Evolutionary conservation across 2,329 filamentous ascomycete species (phyloP).

Genomic region (Ascochyta viciae-villosae): DNA sequence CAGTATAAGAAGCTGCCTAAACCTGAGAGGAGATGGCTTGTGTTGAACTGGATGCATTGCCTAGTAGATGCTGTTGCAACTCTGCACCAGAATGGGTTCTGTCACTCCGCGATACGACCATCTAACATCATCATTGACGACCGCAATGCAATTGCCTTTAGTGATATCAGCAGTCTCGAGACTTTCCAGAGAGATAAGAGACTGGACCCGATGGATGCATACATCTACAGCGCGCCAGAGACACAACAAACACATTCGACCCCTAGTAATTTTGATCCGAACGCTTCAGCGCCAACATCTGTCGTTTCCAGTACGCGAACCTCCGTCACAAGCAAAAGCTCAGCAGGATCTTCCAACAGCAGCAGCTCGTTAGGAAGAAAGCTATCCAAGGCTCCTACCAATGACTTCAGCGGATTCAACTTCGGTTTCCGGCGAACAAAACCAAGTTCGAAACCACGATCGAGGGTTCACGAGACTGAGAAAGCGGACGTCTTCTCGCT

Average conservation of each 20-base stretch:
- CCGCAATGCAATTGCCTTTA: constrained; percentile 71
- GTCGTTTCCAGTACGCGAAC: constrained; percentile 27
- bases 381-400: constrained; percentile 42
- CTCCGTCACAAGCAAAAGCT: constrained; percentile 47
- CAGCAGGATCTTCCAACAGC: constrained; percentile 43
- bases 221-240: constrained; percentile 78
- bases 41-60: constrained; percentile 79
- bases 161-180: constrained; percentile 62
- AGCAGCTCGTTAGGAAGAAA: constrained; percentile 44
- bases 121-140: constrained; percentile 72
- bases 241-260: constrained; percentile 45
- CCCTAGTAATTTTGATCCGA: constrained; percentile 30
- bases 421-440: constrained; percentile 46
- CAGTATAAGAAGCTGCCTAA: constrained; percentile 69
- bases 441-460: constrained; percentile 36
- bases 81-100: constrained; percentile 68
- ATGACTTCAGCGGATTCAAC: constrained; percentile 47
- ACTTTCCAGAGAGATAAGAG: constrained; percentile 61
- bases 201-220: constrained; percentile 70
- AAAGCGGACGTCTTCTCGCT: constrained; percentile 75
- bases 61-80: constrained; percentile 72
- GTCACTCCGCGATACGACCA: constrained; percentile 73
- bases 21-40: constrained; percentile 62
- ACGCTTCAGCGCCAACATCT: constrained; percentile 20
- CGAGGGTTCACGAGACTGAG: constrained; percentile 43